Evolutionary conservation across 176 grass and related monocot species (phyloP), one percentile per base, ranked within the genome.

Genomic region (Alopecurus myosuroides): DNA sequence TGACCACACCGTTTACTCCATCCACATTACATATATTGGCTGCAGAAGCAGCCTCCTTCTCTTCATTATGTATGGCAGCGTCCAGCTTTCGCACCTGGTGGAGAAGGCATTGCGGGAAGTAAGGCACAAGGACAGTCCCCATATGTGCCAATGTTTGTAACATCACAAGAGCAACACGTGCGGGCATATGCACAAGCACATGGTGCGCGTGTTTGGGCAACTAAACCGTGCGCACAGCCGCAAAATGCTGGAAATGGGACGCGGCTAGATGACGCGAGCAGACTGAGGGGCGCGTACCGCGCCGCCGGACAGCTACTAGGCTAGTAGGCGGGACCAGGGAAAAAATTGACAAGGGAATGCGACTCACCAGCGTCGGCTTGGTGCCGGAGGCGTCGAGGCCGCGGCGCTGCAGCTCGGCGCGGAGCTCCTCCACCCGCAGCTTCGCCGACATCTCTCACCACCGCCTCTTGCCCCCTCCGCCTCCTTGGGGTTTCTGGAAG

Each of bases 361-460:
- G 34, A 60, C 76, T 92, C 88, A 90, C 93, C 55, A 94, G 93
- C 23, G 63, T 74, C 25, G 53, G 61, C 86, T 94, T 94, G 61
- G 31, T 92, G 37, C 90, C 93, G 82, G 87, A 84, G 82, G 36
- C 44, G 55, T 86, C 82, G 79, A 94, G 82, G 75, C 88, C 82
- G 74, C 93, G 93, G 61, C 45, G 60, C 79, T 74, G 86, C 74
- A 94, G 87, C 82, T 81, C 82, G 45, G 87, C 52, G 52, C 87
- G 93, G 76, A 94, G 87, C 46, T 92, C 90, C 85, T 90, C 93
- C 81, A 92, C 90, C 82, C 90, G 88, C 63, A 92, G 90, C 82
- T 63, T 92, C 74, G 85, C 68, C 77, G 93, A 94, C 89, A 94
- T 94, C 19, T 67, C 44, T 45, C 40, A 44, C 36, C 78, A 7